phyloP scores from a whole-genome alignment of 2,329 filamentous ascomycete species.

The Xylaria sp. region DNA sequence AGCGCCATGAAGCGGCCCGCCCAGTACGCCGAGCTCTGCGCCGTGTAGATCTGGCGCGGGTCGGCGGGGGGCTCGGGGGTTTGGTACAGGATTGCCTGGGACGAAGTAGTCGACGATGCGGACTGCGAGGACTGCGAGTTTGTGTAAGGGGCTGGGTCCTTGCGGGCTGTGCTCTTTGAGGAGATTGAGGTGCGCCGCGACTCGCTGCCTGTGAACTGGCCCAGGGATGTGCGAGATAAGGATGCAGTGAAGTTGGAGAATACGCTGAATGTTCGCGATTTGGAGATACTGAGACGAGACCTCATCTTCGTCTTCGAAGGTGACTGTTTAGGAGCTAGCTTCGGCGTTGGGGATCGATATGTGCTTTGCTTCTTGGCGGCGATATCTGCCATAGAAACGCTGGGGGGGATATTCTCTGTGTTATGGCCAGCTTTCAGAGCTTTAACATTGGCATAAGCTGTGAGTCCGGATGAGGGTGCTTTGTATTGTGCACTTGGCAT shows the following conservation, averaged over 20 bases:
- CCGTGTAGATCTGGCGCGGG: constrained; percentile 52
- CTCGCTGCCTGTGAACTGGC: constrained; percentile 54
- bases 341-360: constrained; percentile 29
- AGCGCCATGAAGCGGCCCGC: constrained; percentile 69
- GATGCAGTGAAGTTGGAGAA: constrained; percentile 59
- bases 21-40: constrained; percentile 68
- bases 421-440: constrained; percentile 19
- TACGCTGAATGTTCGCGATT: constrained; percentile 58
- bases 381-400: constrained; percentile 27
- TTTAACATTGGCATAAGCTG: constrained; percentile 33
- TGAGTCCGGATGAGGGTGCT: constrained; percentile 32
- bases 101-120: constrained; percentile 29
- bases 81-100: constrained; percentile 18
- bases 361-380: constrained; percentile 35
- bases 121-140: constrained; percentile 11
- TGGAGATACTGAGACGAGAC: constrained; percentile 51
- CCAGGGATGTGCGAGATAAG: constrained; percentile 53
- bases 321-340: constrained; percentile 10
- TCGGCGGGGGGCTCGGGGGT: constrained; percentile 25
- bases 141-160: constrained; percentile 16
- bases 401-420: constrained; percentile 46
- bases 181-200: constrained; percentile 56
- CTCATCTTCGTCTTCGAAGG: constrained; percentile 34
- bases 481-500: constrained; percentile 23
- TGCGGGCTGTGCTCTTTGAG: constrained; percentile 31